phyloP scores from a whole-genome alignment of 164 flowering plant genomes.

The Berberis vulgaris region DNA sequence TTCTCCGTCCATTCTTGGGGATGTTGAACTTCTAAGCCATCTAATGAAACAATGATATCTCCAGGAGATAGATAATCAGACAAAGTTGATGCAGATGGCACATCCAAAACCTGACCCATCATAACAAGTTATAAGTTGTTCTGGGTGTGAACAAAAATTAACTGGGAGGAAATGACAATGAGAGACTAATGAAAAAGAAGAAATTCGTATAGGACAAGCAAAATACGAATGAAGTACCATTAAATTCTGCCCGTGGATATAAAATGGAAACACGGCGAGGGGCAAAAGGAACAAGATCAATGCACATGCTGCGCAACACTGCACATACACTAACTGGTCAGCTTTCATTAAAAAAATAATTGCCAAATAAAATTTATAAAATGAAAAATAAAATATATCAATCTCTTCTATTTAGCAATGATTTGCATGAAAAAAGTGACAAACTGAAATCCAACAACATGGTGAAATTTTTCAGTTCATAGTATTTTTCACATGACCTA shows the following conservation, averaged over 20 bases:
- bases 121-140: not conserved
- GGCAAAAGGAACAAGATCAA: conserved; percentile 61
- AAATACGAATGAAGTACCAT: conserved; percentile 36
- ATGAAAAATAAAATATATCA: too few relatives aligned
- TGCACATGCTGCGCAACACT: conserved; percentile 74
- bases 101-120: conserved; percentile 51
- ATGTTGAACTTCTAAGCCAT: conserved; percentile 40
- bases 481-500: too few relatives aligned
- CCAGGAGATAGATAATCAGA: conserved; percentile 55
- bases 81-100: conserved; percentile 53
- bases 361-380: too few relatives aligned
- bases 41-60: conserved; percentile 60
- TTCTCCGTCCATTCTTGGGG: conserved; percentile 50
- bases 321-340: conserved; percentile 9
- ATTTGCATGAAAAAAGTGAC: too few relatives aligned
- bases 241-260: conserved; percentile 47
- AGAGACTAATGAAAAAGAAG: not conserved
- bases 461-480: too few relatives aligned
- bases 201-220: not conserved
- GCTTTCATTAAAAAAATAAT: not conserved
- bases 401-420: too few relatives aligned
- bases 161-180: not conserved
- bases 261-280: conserved; percentile 55
- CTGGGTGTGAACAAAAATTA: too few relatives aligned
- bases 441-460: too few relatives aligned